phyloP scores from a whole-genome alignment of 257 asterid genomes.

The Fraxinus americana region DNA sequence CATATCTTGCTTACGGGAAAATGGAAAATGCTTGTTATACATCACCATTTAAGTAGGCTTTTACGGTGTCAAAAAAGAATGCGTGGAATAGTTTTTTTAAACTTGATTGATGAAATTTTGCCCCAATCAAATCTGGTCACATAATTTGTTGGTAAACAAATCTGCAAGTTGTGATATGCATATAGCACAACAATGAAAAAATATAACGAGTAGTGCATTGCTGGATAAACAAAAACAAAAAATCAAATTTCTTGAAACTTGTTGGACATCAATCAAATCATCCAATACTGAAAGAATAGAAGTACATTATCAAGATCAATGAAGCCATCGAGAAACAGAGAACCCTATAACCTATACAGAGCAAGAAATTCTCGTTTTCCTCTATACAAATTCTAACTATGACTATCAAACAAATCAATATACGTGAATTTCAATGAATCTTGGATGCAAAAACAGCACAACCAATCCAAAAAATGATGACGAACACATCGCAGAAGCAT shows the following conservation, averaged over 20 bases:
- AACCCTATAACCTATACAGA: background rate
- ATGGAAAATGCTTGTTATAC: too few relatives aligned
- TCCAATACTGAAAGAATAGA: background rate
- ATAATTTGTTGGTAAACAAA: too few relatives aligned
- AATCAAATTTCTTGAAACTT: background rate
- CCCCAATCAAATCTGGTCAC: too few relatives aligned
- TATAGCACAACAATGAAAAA: too few relatives aligned
- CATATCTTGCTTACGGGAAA: too few relatives aligned
- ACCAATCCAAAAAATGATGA: constrained; percentile 5
- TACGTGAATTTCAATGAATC: constrained; percentile 5
- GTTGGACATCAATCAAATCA: background rate
- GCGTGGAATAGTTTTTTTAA: too few relatives aligned
- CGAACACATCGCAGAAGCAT: constrained; percentile 6
- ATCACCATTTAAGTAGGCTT: too few relatives aligned
- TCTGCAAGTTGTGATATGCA: too few relatives aligned
- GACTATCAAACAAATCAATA: background rate
- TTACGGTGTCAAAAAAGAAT: too few relatives aligned
- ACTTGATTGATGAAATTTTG: too few relatives aligned
- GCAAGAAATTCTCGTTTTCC: background rate
- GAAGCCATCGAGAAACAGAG: constrained; percentile 12
- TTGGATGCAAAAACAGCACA: constrained; percentile 19
- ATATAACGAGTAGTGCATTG: too few relatives aligned
- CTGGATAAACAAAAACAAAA: too few relatives aligned
- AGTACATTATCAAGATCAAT: background rate
- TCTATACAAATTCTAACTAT: background rate